These are phyloP conservation scores for Protomyces pachydermus DNA, from an alignment of 1,139 yeast genomes.

Conservation along the genomic window DNA sequence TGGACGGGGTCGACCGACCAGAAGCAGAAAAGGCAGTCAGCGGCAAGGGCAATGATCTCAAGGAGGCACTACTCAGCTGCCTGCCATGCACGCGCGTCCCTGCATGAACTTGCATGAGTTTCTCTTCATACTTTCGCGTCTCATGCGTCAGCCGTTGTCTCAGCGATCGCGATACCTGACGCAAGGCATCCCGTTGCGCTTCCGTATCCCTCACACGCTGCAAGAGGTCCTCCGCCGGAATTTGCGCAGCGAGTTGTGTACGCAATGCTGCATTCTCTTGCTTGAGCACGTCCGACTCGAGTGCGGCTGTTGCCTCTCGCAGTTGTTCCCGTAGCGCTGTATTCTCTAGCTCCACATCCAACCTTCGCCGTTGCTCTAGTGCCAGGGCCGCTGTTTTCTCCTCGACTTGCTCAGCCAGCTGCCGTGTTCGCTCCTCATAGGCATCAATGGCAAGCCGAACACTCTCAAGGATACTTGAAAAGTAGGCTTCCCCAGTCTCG, in stretches of 20 bases:
- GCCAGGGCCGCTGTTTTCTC: neutral
- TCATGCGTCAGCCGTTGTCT: constrained; percentile 30
- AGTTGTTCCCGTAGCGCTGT: constrained; percentile 9
- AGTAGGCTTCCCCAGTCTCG: constrained; percentile 19
- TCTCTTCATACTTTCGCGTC: constrained; percentile 23
- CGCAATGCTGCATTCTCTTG: neutral
- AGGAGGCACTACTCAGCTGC: neutral
- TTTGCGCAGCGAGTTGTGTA: neutral
- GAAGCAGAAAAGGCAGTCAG: too few species aligned
- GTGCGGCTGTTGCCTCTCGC: neutral
- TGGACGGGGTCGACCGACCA: too few species aligned
- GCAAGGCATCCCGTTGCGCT: constrained; percentile 31
- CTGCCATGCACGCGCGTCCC: neutral
- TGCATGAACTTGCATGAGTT: neutral
- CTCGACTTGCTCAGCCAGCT: constrained; percentile 9
- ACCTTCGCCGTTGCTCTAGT: constrained; percentile 6
- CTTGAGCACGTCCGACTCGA: neutral
- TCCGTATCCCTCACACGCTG: constrained; percentile 29
- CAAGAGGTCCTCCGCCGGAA: constrained; percentile 4
- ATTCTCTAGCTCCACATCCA: constrained; percentile 9
- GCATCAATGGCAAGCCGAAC: constrained; percentile 13
- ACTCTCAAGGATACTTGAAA: constrained; percentile 2
- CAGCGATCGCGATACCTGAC: constrained; percentile 30
- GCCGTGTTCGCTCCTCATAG: constrained; percentile 11
- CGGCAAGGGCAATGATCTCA: neutral